Percentiles rank a stretch among this genome's conserved stretches.
phyloP scores from a whole-genome alignment of 1,139 yeast species.

The Sugiyamaella japonica region DNA sequence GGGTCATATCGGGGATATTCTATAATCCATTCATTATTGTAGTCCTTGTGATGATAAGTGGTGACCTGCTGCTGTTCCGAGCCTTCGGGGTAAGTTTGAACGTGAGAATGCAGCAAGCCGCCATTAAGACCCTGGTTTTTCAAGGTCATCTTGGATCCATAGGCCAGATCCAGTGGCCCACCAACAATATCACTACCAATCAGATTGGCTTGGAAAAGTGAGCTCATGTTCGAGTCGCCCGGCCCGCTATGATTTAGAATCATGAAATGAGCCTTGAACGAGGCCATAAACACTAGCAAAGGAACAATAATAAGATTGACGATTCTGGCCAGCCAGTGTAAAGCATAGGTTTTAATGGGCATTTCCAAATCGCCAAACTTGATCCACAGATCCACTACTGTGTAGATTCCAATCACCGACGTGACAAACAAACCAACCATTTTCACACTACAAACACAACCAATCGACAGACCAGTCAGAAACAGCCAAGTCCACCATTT shows the following conservation, averaged over 20 bases:
- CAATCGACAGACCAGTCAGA: slow-evolving; percentile 77
- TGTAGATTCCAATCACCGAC: slow-evolving; percentile 80
- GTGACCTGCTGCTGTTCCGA: slow-evolving; percentile 96
- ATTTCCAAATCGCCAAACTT: slow-evolving; percentile 55
- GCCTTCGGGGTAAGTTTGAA: slow-evolving; percentile 92
- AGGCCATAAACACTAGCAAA: slow-evolving; percentile 58
- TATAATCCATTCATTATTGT: slow-evolving; percentile 87
- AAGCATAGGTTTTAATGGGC: slow-evolving; percentile 47
- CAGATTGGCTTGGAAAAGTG: slow-evolving; percentile 92
- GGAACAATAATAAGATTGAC: slow-evolving; percentile 74
- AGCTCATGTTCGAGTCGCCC: slow-evolving; percentile 97
- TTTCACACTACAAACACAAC: slow-evolving; percentile 83
- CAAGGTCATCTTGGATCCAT: slow-evolving; percentile 75
- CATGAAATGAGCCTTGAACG: slow-evolving; percentile 78
- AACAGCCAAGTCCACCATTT: slow-evolving; percentile 96
- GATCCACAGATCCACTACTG: slow-evolving; percentile 69
- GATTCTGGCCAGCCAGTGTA: slow-evolving; percentile 76
- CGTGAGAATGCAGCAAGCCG: slow-evolving; percentile 90
- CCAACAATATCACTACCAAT: slow-evolving; percentile 74
- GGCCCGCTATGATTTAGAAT: slow-evolving; percentile 81
- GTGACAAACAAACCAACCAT: slow-evolving; percentile 96
- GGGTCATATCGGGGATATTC: slow-evolving; percentile 69
- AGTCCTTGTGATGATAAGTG: slow-evolving; percentile 88
- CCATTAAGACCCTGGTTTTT: slow-evolving; percentile 93
- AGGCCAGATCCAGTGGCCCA: slow-evolving; percentile 86